Evolutionary conservation across 768 basidiomycete species (phyloP).

Genomic region (Hericium coralloides): DNA sequence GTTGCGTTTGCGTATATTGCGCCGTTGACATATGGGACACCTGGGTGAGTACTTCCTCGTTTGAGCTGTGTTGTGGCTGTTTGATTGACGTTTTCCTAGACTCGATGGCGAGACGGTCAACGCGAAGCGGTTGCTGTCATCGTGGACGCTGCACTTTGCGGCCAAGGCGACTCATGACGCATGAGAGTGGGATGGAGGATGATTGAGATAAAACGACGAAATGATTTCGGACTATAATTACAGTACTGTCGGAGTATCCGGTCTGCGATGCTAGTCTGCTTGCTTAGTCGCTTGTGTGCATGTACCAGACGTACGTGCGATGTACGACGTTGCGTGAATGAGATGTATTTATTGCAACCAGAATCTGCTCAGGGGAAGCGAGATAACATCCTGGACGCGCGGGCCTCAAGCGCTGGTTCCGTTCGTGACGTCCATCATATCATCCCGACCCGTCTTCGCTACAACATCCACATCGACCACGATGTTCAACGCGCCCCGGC

Average conservation of each 20-base stretch:
- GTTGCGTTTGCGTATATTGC: conserved; percentile 65
- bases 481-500: conserved; percentile 84
- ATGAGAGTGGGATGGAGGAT: neutral
- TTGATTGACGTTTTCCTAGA: conserved; percentile 29
- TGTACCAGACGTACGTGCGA: too few species aligned
- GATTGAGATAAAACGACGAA: too few species aligned
- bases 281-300: too few species aligned
- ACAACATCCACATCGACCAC: conserved; percentile 11
- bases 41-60: conserved; percentile 55
- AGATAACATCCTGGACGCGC: too few species aligned
- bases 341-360: too few species aligned
- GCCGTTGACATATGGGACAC: conserved; percentile 94
- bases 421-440: neutral
- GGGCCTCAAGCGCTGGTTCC: neutral
- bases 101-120: conserved; percentile 83
- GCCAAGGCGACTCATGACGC: conserved; percentile 43
- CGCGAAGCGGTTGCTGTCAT: conserved; percentile 69
- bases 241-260: too few species aligned
- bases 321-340: too few species aligned
- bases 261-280: too few species aligned
- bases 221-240: too few species aligned
- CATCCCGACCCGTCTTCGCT: neutral
- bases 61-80: conserved; percentile 1
- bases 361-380: too few species aligned
- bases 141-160: conserved; percentile 93